These are phyloP conservation scores for Trichoderma parareesei DNA, from an alignment of 495 filamentous ascomycete genomes.

Conservation along the genomic window DNA sequence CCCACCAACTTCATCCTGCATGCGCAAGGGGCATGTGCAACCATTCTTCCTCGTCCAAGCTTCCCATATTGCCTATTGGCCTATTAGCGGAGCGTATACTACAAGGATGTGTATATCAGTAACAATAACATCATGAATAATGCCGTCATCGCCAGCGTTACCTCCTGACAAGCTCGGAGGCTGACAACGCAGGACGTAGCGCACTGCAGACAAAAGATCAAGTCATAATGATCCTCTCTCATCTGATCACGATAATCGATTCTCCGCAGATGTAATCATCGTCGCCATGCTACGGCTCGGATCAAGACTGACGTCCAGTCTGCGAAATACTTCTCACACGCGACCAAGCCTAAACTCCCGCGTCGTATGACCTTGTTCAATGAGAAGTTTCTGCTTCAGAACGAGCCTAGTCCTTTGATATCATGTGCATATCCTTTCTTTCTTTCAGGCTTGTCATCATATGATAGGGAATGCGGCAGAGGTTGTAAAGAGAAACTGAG, in stretches of 20 bases:
- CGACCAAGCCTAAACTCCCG: background rate
- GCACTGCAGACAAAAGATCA: background rate
- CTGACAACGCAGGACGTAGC: background rate
- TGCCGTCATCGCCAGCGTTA: no score
- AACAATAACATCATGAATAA: no score
- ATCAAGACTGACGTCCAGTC: background rate
- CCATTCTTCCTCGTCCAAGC: no score
- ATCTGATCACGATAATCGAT: background rate
- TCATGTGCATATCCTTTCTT: background rate
- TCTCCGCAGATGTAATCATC: background rate
- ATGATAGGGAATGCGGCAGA: background rate
- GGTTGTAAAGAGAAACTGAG: background rate
- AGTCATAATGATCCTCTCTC: background rate
- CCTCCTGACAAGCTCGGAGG: no score
- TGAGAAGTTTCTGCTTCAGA: background rate
- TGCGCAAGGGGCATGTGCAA: no score
- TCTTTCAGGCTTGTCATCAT: background rate
- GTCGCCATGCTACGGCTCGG: background rate
- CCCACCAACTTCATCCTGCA: no score
- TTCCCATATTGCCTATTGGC: no score
- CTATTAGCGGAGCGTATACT: no score
- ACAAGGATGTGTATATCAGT: no score
- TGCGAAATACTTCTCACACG: background rate
- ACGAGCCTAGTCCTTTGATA: background rate
- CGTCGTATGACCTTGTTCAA: background rate